A percentile compares a stretch with the other conserved stretches of the same genome.
These are phyloP conservation scores for Simmondsia chinensis DNA, from an alignment of 148 eudicot genomes.

Conservation along the genomic window DNA sequence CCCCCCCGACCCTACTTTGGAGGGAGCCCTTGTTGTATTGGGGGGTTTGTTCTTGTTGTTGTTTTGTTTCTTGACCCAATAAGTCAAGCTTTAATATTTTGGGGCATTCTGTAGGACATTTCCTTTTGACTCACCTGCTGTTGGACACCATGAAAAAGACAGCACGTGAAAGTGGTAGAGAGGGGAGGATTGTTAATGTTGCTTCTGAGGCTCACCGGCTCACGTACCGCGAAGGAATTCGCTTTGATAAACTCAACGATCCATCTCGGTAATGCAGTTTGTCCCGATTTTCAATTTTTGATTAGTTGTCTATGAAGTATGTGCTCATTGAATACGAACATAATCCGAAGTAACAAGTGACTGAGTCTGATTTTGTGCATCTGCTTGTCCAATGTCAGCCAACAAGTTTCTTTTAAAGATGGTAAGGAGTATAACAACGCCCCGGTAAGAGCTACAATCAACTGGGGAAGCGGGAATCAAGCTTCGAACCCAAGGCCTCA, in stretches of 20 bases:
- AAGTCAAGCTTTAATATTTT: neutral
- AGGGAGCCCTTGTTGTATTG: no score
- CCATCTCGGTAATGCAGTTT: conserved; percentile 27
- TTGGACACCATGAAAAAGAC: conserved; percentile 70
- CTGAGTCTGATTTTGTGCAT: no score
- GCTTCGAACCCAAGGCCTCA: no score
- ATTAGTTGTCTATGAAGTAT: no score
- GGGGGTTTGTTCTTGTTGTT: neutral
- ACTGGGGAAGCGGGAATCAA: no score
- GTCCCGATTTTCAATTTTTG: neutral
- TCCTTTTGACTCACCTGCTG: conserved; percentile 64
- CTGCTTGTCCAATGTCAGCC: no score
- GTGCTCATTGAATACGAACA: no score
- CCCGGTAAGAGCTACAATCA: no score
- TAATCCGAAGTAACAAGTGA: no score
- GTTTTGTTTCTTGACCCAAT: neutral
- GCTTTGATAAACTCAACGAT: conserved; percentile 54
- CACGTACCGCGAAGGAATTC: conserved; percentile 66
- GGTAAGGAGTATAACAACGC: no score
- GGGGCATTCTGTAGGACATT: conserved; percentile 54
- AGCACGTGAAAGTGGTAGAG: conserved; percentile 35
- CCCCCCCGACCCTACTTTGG: no score
- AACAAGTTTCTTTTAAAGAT: no score
- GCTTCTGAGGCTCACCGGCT: conserved; percentile 62
- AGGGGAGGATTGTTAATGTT: conserved; percentile 77